Conservation (phyloP, 2,329 filamentous ascomycete genomes). For the Immersiporthe knoxdaviesiana region DNA sequence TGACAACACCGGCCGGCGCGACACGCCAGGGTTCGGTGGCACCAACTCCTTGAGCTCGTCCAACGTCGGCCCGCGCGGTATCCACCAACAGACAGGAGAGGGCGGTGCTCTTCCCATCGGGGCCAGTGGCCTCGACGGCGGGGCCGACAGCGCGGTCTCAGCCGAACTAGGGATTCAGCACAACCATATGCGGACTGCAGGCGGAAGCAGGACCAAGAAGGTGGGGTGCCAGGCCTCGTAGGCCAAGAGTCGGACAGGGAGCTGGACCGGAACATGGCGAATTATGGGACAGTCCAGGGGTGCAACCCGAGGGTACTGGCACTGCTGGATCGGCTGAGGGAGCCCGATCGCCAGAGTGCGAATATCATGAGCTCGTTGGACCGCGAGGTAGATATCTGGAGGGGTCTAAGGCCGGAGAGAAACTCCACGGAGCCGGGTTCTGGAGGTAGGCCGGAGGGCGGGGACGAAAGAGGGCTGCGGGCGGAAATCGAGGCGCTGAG, state of each 20-base stretch:
- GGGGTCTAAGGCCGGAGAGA: not conserved
- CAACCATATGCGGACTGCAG: not conserved
- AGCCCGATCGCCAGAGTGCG: not conserved
- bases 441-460: not conserved
- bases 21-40: conserved; percentile 10
- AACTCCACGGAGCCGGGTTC: not conserved
- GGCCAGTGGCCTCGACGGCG: not conserved
- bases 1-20: conserved; percentile 17
- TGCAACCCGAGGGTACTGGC: conserved; percentile 15
- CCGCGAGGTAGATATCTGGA: conserved; percentile 9
- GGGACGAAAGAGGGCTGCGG: conserved; percentile 4
- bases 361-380: conserved; percentile 4
- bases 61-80: conserved; percentile 15
- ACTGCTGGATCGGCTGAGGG: conserved; percentile 19
- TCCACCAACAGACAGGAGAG: conserved; percentile 21
- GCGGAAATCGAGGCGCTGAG: conserved; percentile 15
- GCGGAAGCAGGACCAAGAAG: not conserved
- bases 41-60: not conserved
- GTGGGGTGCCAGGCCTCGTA: not conserved
- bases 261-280: conserved; percentile 11
- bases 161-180: not conserved
- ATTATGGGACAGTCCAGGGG: conserved; percentile 10
- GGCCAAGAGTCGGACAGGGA: conserved; percentile 17
- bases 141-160: not conserved
- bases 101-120: conserved; percentile 10